These are phyloP conservation scores for Pharnaceum exiguum DNA, from an alignment of 148 eudicot genomes.

Conservation along the genomic window DNA sequence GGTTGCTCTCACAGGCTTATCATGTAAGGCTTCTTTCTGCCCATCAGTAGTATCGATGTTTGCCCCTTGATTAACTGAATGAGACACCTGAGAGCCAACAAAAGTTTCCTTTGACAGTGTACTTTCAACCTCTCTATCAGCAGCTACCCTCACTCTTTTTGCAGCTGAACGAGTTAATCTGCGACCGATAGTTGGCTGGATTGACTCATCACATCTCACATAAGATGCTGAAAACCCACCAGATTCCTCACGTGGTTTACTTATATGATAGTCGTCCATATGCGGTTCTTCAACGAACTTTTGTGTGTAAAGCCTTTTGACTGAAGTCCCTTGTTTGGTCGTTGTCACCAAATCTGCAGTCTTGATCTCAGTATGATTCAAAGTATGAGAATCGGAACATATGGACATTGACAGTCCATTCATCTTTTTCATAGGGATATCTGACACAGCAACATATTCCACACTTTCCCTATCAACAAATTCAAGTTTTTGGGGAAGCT, in stretches of 20 bases:
- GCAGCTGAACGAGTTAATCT: conserved; percentile 25
- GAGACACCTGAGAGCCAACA: conserved; percentile 29
- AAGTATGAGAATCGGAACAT: not conserved
- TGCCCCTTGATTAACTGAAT: conserved; percentile 22
- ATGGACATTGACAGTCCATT: not conserved
- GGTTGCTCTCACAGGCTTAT: conserved; percentile 3
- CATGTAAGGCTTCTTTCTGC: conserved; percentile 11
- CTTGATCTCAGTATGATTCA: conserved; percentile 2
- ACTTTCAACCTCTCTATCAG: conserved; percentile 10
- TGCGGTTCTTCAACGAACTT: not conserved
- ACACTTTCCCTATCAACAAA: conserved; percentile 14
- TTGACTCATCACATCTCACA: conserved; percentile 14
- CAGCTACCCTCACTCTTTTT: conserved; percentile 9
- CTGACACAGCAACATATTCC: conserved; percentile 2
- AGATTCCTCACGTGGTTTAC: conserved; percentile 7
- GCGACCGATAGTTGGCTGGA: conserved; percentile 6
- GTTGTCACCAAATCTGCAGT: conserved; percentile 16
- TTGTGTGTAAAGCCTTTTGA: conserved; percentile 9
- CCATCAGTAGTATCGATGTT: conserved; percentile 11
- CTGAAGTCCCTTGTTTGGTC: not conserved
- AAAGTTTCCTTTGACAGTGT: conserved; percentile 11
- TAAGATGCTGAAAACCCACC: conserved; percentile 7
- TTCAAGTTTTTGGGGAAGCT: conserved; percentile 32
- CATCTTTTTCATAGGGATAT: not conserved
- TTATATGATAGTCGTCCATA: conserved; percentile 5